Percentiles rank a stretch among this genome's conserved stretches.
Conservation (phyloP, 768 basidiomycete species). For the Amyloporia xantha region DNA sequence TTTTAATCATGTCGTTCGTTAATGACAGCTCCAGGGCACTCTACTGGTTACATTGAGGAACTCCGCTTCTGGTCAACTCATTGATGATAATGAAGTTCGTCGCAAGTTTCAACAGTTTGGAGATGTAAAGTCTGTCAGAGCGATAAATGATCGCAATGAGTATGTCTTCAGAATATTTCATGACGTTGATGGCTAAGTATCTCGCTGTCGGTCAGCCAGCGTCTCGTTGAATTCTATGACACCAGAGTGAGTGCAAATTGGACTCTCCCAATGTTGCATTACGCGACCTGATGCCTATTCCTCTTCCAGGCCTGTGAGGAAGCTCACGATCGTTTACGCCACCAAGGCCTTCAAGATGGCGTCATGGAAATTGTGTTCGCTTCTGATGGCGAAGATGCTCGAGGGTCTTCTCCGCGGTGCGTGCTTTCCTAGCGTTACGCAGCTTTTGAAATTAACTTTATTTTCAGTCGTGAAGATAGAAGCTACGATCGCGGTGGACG, state of each 20-base stretch:
- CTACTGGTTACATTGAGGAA: conserved; percentile 73
- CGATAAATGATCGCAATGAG: conserved; percentile 57
- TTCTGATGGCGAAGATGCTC: conserved; percentile 62
- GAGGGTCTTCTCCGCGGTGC: conserved; percentile 35
- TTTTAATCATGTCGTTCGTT: neutral
- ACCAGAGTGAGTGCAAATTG: conserved; percentile 49
- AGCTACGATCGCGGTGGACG: conserved; percentile 33
- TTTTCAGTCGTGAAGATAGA: conserved; percentile 16
- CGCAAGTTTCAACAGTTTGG: conserved; percentile 86
- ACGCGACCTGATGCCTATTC: neutral
- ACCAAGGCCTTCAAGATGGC: conserved; percentile 77
- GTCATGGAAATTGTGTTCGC: conserved; percentile 83
- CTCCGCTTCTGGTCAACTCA: conserved; percentile 57
- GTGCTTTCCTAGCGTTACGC: conserved; percentile 8
- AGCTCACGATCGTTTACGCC: conserved; percentile 73
- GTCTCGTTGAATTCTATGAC: conserved; percentile 93
- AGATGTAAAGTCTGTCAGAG: conserved; percentile 76
- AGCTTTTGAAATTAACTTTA: no score
- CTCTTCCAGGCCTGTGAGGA: conserved; percentile 60
- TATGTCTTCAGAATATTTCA: conserved; percentile 21
- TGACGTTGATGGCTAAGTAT: no score
- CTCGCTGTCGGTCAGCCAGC: no score
- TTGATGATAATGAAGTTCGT: conserved; percentile 82
- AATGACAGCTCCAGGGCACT: conserved; percentile 74
- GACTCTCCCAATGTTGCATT: no score